A percentile compares a stretch with the other conserved stretches of the same genome.
phyloP scores from a whole-genome alignment of 768 basidiomycete species.

The Naganishia vaughanmartiniae region DNA sequence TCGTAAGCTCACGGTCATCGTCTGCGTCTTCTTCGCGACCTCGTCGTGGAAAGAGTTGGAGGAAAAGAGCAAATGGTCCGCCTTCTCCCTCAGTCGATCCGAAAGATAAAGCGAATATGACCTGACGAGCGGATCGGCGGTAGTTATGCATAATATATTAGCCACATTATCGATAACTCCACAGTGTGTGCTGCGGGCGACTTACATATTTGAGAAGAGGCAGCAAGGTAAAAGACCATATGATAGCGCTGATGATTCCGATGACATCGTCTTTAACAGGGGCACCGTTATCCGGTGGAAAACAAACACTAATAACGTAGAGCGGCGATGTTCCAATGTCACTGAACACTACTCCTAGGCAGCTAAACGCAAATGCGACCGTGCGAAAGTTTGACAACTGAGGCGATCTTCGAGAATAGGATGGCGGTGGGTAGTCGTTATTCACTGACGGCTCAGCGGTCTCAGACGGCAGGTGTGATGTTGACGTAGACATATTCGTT shows the following conservation, averaged over 20 bases:
- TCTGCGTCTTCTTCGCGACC: constrained; percentile 54
- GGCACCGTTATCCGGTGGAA: constrained; percentile 56
- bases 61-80: constrained; percentile 62
- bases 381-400: constrained; percentile 1
- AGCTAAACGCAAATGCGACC: constrained; percentile 29
- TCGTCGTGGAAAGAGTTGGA: constrained; percentile 29
- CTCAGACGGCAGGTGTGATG: background rate
- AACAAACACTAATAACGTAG: constrained; percentile 64
- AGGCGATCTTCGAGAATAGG: constrained; percentile 1
- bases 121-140: constrained; percentile 47
- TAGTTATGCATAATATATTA: background rate
- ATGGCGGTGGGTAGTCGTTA: background rate
- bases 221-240: constrained; percentile 65
- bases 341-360: constrained; percentile 54
- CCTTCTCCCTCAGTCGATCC: constrained; percentile 66
- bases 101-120: constrained; percentile 55
- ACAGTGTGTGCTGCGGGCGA: background rate
- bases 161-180: background rate
- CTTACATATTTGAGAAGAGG: constrained; percentile 64
- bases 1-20: constrained; percentile 60
- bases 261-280: constrained; percentile 65
- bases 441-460: background rate
- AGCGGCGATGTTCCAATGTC: constrained; percentile 61
- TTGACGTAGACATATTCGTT: background rate
- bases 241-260: constrained; percentile 63